These are phyloP conservation scores for Phialocephala sp. DNA, from an alignment of 2,329 filamentous ascomycete species.

Conservation along the genomic window DNA sequence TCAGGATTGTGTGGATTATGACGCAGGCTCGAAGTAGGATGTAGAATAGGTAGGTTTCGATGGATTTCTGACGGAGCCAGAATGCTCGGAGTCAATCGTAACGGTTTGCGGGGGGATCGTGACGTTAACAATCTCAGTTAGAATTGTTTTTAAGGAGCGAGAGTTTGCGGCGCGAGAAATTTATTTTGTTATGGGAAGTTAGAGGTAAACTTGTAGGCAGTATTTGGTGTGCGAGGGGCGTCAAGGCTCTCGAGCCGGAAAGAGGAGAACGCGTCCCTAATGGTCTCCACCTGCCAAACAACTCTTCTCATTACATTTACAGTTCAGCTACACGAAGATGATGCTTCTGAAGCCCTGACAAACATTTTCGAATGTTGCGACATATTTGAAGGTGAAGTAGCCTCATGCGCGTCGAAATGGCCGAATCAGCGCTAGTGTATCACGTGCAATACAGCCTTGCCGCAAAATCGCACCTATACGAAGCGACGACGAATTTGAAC, in stretches of 20 bases:
- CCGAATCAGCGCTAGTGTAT: background rate
- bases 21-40: background rate
- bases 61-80: background rate
- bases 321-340: background rate
- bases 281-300: background rate
- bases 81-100: background rate
- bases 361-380: background rate
- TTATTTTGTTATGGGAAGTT: background rate
- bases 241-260: background rate
- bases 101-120: background rate
- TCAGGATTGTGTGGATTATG: too few relatives aligned
- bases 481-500: background rate
- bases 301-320: background rate
- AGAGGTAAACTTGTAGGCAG: background rate
- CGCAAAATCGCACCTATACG: background rate
- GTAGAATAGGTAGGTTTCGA: background rate
- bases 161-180: background rate
- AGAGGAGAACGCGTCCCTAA: background rate
- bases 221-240: background rate
- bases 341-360: background rate
- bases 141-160: constrained; percentile 13
- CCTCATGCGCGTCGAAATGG: background rate
- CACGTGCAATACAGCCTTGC: constrained; percentile 1
- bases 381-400: constrained; percentile 1
- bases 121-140: background rate